These are phyloP conservation scores for Carex scoparia DNA, from an alignment of 176 grass and related monocot species.

Conservation along the genomic window DNA sequence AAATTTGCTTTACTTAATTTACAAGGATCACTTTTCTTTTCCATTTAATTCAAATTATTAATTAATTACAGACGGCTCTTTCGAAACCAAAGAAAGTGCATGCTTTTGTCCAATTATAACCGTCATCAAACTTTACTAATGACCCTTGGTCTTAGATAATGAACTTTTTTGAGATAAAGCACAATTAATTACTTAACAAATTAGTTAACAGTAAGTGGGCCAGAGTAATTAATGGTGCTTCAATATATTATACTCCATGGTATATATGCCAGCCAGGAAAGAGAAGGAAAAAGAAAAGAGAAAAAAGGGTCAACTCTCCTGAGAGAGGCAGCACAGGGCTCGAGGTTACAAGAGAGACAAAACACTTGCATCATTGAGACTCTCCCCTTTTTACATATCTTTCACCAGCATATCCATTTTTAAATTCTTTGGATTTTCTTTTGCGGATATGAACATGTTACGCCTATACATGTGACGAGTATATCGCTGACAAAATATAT, in stretches of 20 bases:
- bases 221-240: constrained; percentile 22
- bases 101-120: not conserved
- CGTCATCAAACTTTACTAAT: not conserved
- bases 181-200: not conserved
- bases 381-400: constrained; percentile 15
- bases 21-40: not conserved
- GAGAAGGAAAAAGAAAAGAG: not conserved
- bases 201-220: constrained; percentile 8
- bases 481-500: not conserved
- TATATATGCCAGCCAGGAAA: constrained; percentile 29
- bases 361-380: constrained; percentile 24
- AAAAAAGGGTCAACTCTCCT: constrained; percentile 28
- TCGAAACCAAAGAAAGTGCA: not conserved
- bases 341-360: constrained; percentile 19
- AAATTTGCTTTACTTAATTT: not conserved
- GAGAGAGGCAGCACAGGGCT: constrained; percentile 30
- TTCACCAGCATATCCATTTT: constrained; percentile 12
- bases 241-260: constrained; percentile 24
- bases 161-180: too few species aligned
- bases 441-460: not conserved
- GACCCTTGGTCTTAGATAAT: not conserved
- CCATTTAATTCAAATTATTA: not conserved
- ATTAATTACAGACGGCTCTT: not conserved
- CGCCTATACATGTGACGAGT: not conserved
- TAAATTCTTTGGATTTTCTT: not conserved